Percentiles rank a stretch among this genome's conserved stretches.
phyloP scores from a whole-genome alignment of 2,329 filamentous ascomycete genomes.

The Aspergillaceae sp. region DNA sequence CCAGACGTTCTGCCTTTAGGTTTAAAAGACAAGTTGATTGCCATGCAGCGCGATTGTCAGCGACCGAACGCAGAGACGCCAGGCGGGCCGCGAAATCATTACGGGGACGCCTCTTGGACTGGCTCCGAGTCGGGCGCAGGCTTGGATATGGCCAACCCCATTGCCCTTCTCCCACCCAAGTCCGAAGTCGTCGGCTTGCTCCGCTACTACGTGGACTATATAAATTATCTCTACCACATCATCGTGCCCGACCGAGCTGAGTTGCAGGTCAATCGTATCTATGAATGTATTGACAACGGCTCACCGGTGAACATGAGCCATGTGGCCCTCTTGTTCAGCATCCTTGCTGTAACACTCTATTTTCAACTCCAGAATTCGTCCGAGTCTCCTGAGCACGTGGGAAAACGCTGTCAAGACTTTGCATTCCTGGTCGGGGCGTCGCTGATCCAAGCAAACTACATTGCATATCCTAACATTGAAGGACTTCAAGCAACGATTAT shows the following conservation, averaged over 20 bases:
- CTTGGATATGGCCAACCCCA: slow-evolving; percentile 12
- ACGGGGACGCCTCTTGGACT: not conserved
- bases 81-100: not conserved
- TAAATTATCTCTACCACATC: slow-evolving; percentile 31
- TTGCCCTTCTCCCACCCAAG: slow-evolving; percentile 19
- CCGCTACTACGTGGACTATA: slow-evolving; percentile 23
- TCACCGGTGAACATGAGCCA: slow-evolving; percentile 15
- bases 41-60: not conserved
- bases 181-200: slow-evolving; percentile 22
- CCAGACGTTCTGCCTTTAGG: slow-evolving; percentile 14
- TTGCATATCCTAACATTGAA: slow-evolving; percentile 21
- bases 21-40: not conserved
- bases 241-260: slow-evolving; percentile 19
- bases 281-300: slow-evolving; percentile 16
- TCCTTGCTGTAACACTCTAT: slow-evolving; percentile 24
- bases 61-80: not conserved
- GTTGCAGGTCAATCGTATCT: slow-evolving; percentile 21
- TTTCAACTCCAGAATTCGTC: slow-evolving; percentile 12
- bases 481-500: slow-evolving; percentile 27
- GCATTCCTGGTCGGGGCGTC: slow-evolving; percentile 23
- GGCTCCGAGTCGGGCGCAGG: slow-evolving; percentile 10
- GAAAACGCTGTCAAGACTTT: slow-evolving; percentile 17
- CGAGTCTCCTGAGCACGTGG: slow-evolving; percentile 12
- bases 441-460: slow-evolving; percentile 23
- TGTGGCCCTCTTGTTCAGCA: slow-evolving; percentile 27